Evolutionary conservation across 2,329 filamentous ascomycete species (phyloP).

Genomic region (Scedosporium aurantiacum): DNA sequence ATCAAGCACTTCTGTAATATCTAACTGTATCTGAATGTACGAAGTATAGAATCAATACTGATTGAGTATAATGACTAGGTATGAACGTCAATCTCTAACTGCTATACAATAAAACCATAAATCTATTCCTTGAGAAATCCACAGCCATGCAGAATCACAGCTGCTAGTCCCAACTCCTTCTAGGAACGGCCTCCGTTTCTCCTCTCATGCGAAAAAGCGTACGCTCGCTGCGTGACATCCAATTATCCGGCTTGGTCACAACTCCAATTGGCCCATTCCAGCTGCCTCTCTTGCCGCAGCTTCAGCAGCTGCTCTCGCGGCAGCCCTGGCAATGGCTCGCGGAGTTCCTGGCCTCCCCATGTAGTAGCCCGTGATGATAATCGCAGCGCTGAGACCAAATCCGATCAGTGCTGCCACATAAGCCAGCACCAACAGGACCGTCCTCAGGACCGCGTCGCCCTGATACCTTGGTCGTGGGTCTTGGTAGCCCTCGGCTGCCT

Average conservation of each 20-base stretch:
- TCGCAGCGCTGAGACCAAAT: not conserved
- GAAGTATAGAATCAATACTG: not conserved
- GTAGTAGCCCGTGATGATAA: not conserved
- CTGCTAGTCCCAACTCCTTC: too few relatives aligned
- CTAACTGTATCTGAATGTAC: not conserved
- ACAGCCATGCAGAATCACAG: too few relatives aligned
- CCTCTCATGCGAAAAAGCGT: too few relatives aligned
- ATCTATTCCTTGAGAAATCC: too few relatives aligned
- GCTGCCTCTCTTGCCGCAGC: not conserved
- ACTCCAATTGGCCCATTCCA: not conserved
- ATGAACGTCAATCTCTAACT: not conserved
- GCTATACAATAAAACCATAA: not conserved
- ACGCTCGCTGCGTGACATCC: not conserved
- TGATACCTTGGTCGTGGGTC: not conserved
- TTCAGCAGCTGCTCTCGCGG: not conserved
- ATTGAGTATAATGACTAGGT: not conserved
- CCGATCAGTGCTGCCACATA: not conserved
- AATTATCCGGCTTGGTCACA: not conserved
- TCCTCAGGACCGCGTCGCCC: not conserved
- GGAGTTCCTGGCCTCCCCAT: not conserved
- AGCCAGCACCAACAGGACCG: not conserved
- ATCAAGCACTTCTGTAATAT: not conserved
- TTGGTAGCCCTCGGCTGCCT: too few relatives aligned
- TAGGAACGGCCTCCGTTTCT: too few relatives aligned
- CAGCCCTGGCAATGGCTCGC: not conserved